Conservation (phyloP, 805 yeast species). For the Yarrowia keelungensis region DNA sequence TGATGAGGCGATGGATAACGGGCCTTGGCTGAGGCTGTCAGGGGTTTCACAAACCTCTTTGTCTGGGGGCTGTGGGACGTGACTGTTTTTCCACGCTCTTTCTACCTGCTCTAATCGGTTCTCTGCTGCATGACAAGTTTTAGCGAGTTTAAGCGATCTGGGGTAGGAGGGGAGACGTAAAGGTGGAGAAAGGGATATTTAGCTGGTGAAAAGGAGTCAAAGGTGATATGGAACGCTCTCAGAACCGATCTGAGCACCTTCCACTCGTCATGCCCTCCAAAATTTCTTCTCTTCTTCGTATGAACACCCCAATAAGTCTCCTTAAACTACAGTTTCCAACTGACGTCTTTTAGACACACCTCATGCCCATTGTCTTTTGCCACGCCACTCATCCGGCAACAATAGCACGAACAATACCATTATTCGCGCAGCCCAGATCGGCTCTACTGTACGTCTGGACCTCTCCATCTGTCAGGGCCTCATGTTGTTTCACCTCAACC, state of each 20-base stretch:
- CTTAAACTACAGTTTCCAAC: too few species aligned
- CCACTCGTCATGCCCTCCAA: too few species aligned
- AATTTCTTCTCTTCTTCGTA: too few species aligned
- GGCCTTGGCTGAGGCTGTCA: neutral
- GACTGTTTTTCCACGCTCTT: neutral
- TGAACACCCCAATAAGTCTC: too few species aligned
- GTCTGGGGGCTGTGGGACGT: neutral
- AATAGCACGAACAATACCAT: neutral
- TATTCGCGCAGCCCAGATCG: conserved; percentile 4
- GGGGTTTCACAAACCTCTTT: neutral
- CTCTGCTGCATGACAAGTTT: conserved; percentile 8
- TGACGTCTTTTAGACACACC: too few species aligned
- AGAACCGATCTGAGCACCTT: too few species aligned
- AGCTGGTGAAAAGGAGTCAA: too few species aligned
- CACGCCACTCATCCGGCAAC: neutral
- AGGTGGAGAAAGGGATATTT: too few species aligned
- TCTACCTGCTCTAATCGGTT: neutral
- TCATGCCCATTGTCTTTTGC: neutral
- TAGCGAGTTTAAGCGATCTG: conserved; percentile 1
- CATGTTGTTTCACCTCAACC: conserved; percentile 9
- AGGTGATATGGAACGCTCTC: too few species aligned
- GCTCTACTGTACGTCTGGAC: conserved; percentile 5
- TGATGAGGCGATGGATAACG: neutral
- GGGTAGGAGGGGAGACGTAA: too few species aligned
- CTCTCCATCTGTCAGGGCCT: neutral